Base-by-base conservation (phyloP, 768 basidiomycete genomes). In the Boletus rubropictus region DNA sequence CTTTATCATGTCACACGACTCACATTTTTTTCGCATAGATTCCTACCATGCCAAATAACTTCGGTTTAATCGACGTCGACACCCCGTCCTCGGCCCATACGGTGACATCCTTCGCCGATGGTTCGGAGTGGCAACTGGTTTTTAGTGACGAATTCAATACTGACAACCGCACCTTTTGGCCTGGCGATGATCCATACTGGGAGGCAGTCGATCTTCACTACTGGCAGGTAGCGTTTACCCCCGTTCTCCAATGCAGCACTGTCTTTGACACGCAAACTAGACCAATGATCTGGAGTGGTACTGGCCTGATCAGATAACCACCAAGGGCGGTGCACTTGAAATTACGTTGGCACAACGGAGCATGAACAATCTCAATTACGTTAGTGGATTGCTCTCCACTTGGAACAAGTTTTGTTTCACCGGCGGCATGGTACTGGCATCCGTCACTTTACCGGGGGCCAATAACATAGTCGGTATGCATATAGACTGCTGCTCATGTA, bases 321-420 rank as follows among this genome's bases (percentile, higher is more conserved):
- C 94, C 8, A 70, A 70, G 50, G 71, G 76, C 53, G 94, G 95
- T 18, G 70, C 75, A 33, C 76, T 97, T 33, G 77, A 85, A 53
- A 80, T 95, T 58, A 89, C 84, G 2, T 68, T 95, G 56, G 79
- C 67, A 22, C 64, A 76, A 62, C 86, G 78, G 61, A 61, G 70
- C 47, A 87, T 75, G 34, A 86, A 94, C 61, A 77, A 77, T 48
- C 69, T 94, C 46, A 64, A 86, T 48, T 93, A 85, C 60, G 75
- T 80, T 57, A 81, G 86, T 34, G 86, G 80, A 12, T 69, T 89
- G 73, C 68, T 89, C 60, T 68, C 79, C 20, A 76, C 77, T 15
- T 71, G 82, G 89, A 96, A 96, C 68, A 93, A 95, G 66, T 88
- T 98, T 53, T 97, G 90, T 69, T 93, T 95, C 68, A 89, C 89